Evolutionary conservation across 768 basidiomycete genomes (phyloP).

Genomic region (Pulveroboletus sp.): DNA sequence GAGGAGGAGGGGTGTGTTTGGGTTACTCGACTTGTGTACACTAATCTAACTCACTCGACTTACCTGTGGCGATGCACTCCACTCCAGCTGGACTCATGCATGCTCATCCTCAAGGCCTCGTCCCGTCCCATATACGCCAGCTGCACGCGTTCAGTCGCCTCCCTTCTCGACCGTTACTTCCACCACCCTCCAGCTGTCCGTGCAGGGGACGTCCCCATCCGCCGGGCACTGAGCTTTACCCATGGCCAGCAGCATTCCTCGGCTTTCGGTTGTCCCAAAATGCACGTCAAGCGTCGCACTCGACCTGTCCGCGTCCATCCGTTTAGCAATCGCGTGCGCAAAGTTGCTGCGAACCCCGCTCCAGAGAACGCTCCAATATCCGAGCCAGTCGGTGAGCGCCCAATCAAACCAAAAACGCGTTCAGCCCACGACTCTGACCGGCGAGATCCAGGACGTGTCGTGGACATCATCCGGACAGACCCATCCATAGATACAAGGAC

Average conservation of each 20-base stretch:
- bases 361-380: neutral
- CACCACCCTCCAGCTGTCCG: neutral
- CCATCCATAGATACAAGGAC: constrained; percentile 1
- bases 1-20: neutral
- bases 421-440: constrained; percentile 23
- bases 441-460: constrained; percentile 23
- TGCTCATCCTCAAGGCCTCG: constrained; percentile 35
- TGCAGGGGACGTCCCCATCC: neutral
- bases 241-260: neutral
- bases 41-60: neutral
- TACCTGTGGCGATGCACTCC: constrained; percentile 10
- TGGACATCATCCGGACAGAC: neutral
- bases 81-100: constrained; percentile 28
- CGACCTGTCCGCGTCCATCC: neutral
- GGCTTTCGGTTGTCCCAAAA: neutral
- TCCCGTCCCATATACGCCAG: constrained; percentile 18
- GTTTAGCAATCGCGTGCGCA: neutral
- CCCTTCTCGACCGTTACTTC: neutral
- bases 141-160: neutral
- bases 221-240: neutral
- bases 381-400: constrained; percentile 7
- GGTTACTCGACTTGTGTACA: neutral
- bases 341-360: neutral
- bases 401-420: neutral
- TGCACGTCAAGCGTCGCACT: neutral